Base-by-base conservation (phyloP, 1,284 basidiomycete species). In the Rhodofomes roseus region DNA sequence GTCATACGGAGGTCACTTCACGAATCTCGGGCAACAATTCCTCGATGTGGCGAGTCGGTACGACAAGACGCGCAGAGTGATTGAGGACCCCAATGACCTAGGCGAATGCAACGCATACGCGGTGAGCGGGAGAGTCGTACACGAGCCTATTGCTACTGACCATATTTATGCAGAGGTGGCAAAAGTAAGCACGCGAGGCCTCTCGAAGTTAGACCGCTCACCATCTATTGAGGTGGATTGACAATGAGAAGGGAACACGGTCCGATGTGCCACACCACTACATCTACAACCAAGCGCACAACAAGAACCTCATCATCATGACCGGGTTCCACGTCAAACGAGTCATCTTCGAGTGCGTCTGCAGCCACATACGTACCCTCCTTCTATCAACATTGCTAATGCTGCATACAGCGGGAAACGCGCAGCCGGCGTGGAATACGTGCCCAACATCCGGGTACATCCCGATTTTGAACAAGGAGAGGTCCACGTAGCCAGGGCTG, bases 231-330 rank as follows among this genome's bases (percentile, higher is more conserved):
- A 79, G 83, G 64, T 87, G 81, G 67, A 76, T 86, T n/a, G 77
- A 85, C 60, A 68, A 62, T 0, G 63, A 73, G 29, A 83, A 79
- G 0, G 87, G 87, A 36, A 79, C 66, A 50, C 81, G 86, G 8
- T 86, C 80, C 0, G 85, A 88, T 64, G 67, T 80, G 2, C 78
- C 87, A 1, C 84, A 86, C 62, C 61, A 78, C 62, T 86, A 81
- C 62, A 70, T 88, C 11, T 88, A 87, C 64, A 52, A 52, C 20
- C 77, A 82, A 7, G 23, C 54, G 5, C 51, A 65, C 41, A 61
- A 65, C 29, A 59, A 57, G 5, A 68, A 69, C 56, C 62, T 74
- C 3, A 60, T 63, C 31, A 56, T 73, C 31, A 36, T 68, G 2
- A 66, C 68, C 1, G 69, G 69, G 7, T 60, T 63, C 16, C 61